Evolutionary conservation across 1,139 yeast genomes (phyloP).

Genomic region (Petasospora fabianii): DNA sequence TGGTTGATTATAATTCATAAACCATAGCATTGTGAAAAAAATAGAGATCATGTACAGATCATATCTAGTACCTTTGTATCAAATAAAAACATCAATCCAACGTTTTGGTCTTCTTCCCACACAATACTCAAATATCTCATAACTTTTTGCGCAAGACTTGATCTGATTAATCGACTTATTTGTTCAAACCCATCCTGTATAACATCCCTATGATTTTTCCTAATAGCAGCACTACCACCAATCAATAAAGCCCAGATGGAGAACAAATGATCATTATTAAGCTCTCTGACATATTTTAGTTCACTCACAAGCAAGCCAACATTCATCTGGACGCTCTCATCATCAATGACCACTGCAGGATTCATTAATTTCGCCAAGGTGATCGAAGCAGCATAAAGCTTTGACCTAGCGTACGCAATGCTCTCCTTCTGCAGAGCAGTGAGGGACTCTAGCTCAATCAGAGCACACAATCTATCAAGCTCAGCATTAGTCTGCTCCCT

Average conservation of each 20-base stretch:
- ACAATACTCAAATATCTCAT: conserved; percentile 23
- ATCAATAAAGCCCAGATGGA: conserved; percentile 26
- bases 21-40: no score
- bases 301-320: conserved; percentile 13
- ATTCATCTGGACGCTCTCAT: conserved; percentile 14
- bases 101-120: conserved; percentile 21
- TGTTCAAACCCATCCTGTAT: conserved; percentile 12
- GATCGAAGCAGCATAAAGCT: conserved; percentile 17
- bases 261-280: conserved; percentile 13
- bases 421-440: conserved; percentile 14
- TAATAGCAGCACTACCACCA: conserved; percentile 21
- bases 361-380: conserved; percentile 18
- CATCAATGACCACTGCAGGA: conserved; percentile 11
- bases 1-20: background rate
- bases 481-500: conserved; percentile 12
- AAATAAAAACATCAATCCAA: conserved; percentile 24
- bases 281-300: conserved; percentile 9
- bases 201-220: conserved; percentile 11
- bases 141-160: conserved; percentile 22
- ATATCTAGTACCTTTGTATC: conserved; percentile 25
- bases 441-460: conserved; percentile 1
- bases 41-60: conserved; percentile 17
- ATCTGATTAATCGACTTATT: conserved; percentile 16
- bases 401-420: conserved; percentile 17
- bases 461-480: conserved; percentile 5